Percentiles rank a stretch among this genome's conserved stretches.
Conservation (phyloP, 2,329 filamentous ascomycete genomes). For the Diplodia sapinea region DNA sequence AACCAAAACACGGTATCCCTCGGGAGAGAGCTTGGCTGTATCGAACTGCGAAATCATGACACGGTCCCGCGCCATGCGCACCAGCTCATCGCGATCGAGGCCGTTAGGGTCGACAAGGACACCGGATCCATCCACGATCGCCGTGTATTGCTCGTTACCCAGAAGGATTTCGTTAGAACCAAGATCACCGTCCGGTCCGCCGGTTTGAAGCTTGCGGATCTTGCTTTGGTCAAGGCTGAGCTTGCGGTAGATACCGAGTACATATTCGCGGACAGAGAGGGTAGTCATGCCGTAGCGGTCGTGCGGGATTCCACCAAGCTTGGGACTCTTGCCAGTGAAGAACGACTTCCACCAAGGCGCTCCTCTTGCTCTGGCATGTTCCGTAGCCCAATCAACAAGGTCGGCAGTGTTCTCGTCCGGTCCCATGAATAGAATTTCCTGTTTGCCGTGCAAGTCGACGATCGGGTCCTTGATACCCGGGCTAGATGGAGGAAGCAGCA, state of each 20-base stretch:
- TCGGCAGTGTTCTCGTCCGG: constrained; percentile 99
- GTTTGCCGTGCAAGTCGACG: constrained; percentile 90
- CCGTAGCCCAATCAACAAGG: constrained; percentile 97
- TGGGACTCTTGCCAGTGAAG: constrained; percentile 98
- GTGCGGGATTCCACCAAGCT: constrained; percentile 94
- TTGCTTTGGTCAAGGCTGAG: constrained; percentile 83
- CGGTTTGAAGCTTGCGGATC: constrained; percentile 94
- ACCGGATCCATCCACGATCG: constrained; percentile 94
- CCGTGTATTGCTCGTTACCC: constrained; percentile 92
- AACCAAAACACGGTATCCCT: constrained; percentile 89
- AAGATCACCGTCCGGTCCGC: constrained; percentile 93
- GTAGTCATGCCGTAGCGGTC: constrained; percentile 98
- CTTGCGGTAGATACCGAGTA: constrained; percentile 97
- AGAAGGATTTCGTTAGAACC: constrained; percentile 98
- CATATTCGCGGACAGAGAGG: constrained; percentile 91
- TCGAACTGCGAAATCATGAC: constrained; percentile 92
- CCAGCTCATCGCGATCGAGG: constrained; percentile 80
- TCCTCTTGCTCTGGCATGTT: constrained; percentile 84
- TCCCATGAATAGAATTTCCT: constrained; percentile 98
- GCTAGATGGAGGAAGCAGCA: constrained; percentile 85
- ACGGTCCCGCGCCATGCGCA: constrained; percentile 82
- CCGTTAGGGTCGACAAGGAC: constrained; percentile 93
- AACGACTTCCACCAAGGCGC: constrained; percentile 99
- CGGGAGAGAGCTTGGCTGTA: constrained; percentile 78
- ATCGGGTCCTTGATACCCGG: constrained; percentile 99